These are phyloP conservation scores for Leishmania tarentolae DNA, from an alignment of 208 protist species.

Conservation along the genomic window DNA sequence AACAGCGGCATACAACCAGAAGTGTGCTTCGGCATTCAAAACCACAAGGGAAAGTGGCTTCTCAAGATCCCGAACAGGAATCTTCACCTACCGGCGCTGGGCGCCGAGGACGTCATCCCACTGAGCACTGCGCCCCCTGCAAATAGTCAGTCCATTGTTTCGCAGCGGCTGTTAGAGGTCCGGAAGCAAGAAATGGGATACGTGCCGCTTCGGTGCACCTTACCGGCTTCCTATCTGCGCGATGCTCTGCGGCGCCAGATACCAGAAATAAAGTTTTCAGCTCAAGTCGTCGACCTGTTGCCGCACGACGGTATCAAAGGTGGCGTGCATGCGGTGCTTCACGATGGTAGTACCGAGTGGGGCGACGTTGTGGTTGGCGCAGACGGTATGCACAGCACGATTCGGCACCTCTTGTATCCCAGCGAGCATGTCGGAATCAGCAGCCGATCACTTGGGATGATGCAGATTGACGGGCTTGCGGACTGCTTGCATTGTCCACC, in stretches of 20 bases:
- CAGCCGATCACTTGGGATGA: constrained; percentile 68
- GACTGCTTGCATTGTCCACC: constrained; percentile 37
- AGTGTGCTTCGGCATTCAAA: constrained; percentile 69
- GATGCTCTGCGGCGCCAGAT: constrained; percentile 66
- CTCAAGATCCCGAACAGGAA: constrained; percentile 60
- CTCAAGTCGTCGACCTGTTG: constrained; percentile 74
- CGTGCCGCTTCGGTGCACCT: constrained; percentile 76
- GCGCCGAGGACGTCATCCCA: constrained; percentile 74
- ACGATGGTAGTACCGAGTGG: constrained; percentile 82
- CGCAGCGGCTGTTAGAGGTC: constrained; percentile 61
- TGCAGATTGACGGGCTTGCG: constrained; percentile 82
- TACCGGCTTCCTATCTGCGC: constrained; percentile 57
- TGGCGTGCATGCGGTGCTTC: constrained; percentile 77
- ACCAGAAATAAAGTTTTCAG: constrained; percentile 69
- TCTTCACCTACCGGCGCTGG: constrained; percentile 50
- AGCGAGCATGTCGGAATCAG: constrained; percentile 71
- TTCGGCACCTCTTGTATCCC: constrained; percentile 82
- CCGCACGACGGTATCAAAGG: constrained; percentile 86
- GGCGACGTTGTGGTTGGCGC: constrained; percentile 90
- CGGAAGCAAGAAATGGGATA: constrained; percentile 68
- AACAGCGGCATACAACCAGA: constrained; percentile 48
- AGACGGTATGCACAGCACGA: constrained; percentile 84
- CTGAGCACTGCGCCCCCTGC: constrained; percentile 75
- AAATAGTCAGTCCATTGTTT: constrained; percentile 88
- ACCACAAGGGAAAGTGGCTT: constrained; percentile 61